Conservation (phyloP, 306 rosid genomes). For the Herpetospermum pedunculosum region DNA sequence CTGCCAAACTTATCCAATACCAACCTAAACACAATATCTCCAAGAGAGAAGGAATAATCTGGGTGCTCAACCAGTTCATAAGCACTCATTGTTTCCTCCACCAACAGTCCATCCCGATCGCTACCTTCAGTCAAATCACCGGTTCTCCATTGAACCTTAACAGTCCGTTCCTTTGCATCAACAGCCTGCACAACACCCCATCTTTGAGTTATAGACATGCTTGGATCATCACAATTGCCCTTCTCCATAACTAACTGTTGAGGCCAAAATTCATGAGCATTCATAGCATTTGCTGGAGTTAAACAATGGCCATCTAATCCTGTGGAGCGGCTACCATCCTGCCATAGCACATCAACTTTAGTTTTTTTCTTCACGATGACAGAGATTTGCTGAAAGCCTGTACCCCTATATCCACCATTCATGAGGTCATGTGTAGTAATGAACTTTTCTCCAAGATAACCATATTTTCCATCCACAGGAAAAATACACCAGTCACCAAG, state of each 20-base stretch:
- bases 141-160: slow-evolving; percentile 61
- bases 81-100: slow-evolving; percentile 80
- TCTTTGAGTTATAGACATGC: slow-evolving; percentile 33
- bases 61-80: slow-evolving; percentile 89
- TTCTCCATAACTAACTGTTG: slow-evolving; percentile 77
- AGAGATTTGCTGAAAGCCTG: slow-evolving; percentile 37
- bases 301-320: slow-evolving; percentile 55
- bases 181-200: slow-evolving; percentile 82
- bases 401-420: slow-evolving; percentile 24
- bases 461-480: slow-evolving; percentile 27
- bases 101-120: slow-evolving; percentile 25
- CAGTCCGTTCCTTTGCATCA: slow-evolving; percentile 82
- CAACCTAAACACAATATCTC: slow-evolving; percentile 74
- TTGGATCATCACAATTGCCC: slow-evolving; percentile 56
- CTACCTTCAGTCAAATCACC: slow-evolving; percentile 19
- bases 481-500: slow-evolving; percentile 95
- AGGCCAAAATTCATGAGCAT: slow-evolving; percentile 88
- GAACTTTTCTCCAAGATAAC: slow-evolving; percentile 20
- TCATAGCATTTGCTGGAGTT: slow-evolving; percentile 51
- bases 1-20: slow-evolving; percentile 39
- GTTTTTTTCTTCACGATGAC: slow-evolving; percentile 67
- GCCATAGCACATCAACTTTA: slow-evolving; percentile 77
- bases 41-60: slow-evolving; percentile 58
- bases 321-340: slow-evolving; percentile 52
- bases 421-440: slow-evolving; percentile 15